Evolutionary conservation across 2,329 filamentous ascomycete genomes (phyloP).

Genomic region (Verticillium zaregamsianum): DNA sequence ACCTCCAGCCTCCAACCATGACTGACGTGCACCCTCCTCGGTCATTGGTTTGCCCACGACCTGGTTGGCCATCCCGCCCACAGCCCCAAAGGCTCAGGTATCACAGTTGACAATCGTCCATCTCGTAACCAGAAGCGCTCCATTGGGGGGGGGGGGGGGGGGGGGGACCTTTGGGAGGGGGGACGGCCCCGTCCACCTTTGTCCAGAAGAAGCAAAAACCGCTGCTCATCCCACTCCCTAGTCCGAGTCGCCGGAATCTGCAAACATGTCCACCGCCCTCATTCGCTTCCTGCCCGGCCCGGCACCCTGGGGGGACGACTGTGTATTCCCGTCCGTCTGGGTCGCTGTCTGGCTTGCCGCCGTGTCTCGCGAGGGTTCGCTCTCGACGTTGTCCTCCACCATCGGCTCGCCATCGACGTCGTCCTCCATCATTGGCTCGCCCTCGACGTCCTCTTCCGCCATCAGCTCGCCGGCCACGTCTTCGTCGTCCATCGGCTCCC

Average conservation of each 20-base stretch:
- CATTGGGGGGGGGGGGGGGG: neutral
- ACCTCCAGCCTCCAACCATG: neutral
- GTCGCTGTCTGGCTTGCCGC: constrained; percentile 29
- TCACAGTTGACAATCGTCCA: neutral
- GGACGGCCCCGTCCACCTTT: no score
- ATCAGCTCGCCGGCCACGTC: constrained; percentile 41
- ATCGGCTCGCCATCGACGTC: constrained; percentile 31
- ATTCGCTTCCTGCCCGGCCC: constrained; percentile 55
- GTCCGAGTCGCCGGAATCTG: constrained; percentile 61
- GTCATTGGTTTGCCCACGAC: neutral
- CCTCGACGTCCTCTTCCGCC: constrained; percentile 38
- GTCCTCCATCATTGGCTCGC: constrained; percentile 35
- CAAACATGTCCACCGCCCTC: constrained; percentile 84
- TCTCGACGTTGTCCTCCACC: constrained; percentile 42
- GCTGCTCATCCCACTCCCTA: constrained; percentile 13
- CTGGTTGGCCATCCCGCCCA: neutral
- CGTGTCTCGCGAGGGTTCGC: constrained; percentile 32
- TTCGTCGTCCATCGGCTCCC: constrained; percentile 36
- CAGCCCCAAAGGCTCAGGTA: neutral
- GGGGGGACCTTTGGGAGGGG: no score
- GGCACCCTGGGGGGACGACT: constrained; percentile 18
- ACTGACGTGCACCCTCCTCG: neutral
- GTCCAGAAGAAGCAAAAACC: neutral
- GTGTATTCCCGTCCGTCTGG: constrained; percentile 9
- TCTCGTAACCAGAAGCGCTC: neutral